These are phyloP conservation scores for Rhizophagus sp. DNA, from an alignment of 192 early-diverging fungal genomes.

Conservation along the genomic window DNA sequence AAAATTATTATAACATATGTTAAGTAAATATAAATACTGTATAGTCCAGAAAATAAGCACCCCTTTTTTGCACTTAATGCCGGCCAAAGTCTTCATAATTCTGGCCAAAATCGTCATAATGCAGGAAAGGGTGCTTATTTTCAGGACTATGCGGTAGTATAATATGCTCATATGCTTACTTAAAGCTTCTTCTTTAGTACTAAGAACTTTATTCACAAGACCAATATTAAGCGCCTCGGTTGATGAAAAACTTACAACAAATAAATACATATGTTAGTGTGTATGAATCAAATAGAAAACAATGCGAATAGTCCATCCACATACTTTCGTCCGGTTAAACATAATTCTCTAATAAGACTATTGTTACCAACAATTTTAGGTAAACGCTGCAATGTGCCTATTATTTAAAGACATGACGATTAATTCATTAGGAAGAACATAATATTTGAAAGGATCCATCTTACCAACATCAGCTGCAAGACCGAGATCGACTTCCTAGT, in stretches of 20 bases:
- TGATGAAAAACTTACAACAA: conserved; percentile 47
- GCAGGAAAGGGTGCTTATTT: too few species aligned
- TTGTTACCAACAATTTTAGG: conserved; percentile 93
- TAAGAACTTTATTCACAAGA: conserved; percentile 57
- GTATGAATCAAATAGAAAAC: conserved; percentile 11
- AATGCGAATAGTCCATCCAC: conserved; percentile 3
- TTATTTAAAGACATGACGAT: neutral
- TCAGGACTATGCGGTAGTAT: too few species aligned
- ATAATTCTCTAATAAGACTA: conserved; percentile 89
- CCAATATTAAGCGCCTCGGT: conserved; percentile 61
- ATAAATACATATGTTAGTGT: neutral
- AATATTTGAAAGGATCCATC: neutral
- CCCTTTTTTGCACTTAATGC: too few species aligned
- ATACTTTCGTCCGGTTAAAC: conserved; percentile 78
- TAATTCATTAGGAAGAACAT: neutral
- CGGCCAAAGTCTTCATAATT: too few species aligned
- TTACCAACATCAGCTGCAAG: conserved; percentile 86
- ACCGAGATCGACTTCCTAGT: conserved; percentile 87
- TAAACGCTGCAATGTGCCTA: conserved; percentile 87
- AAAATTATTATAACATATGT: too few species aligned
- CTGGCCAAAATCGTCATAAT: too few species aligned
- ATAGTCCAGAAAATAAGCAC: too few species aligned
- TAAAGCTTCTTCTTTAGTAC: conserved; percentile 45
- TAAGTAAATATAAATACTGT: too few species aligned
- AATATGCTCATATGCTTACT: conserved; percentile 38